Conservation (phyloP, 1,284 basidiomycete genomes). For the Ustilago curta region DNA sequence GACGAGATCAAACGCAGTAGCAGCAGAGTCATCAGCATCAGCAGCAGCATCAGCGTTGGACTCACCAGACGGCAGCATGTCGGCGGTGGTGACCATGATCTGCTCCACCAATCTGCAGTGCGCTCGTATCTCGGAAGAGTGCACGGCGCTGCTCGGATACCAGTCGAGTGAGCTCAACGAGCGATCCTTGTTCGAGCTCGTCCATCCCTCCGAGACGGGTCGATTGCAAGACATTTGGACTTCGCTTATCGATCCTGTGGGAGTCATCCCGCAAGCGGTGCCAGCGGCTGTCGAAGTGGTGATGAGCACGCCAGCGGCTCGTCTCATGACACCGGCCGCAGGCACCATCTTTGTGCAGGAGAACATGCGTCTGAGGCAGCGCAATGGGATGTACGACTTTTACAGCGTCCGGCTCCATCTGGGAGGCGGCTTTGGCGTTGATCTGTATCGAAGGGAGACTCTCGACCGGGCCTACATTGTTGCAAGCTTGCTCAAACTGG, state of each 20-base stretch:
- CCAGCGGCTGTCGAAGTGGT: constrained; percentile 48
- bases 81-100: constrained; percentile 53
- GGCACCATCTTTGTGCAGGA: constrained; percentile 61
- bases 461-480: constrained; percentile 59
- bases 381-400: constrained; percentile 52
- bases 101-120: constrained; percentile 57
- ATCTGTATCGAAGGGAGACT: constrained; percentile 55
- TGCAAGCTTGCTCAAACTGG: constrained; percentile 54
- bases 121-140: constrained; percentile 54
- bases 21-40: not conserved
- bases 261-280: constrained; percentile 41
- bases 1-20: not conserved
- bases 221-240: constrained; percentile 50
- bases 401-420: constrained; percentile 58
- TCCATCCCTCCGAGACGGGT: constrained; percentile 52
- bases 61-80: constrained; percentile 18
- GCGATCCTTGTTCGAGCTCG: constrained; percentile 51
- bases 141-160: constrained; percentile 47
- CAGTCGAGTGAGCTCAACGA: constrained; percentile 47
- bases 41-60: constrained; percentile 9
- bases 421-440: constrained; percentile 57
- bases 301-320: constrained; percentile 35
- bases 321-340: constrained; percentile 51
- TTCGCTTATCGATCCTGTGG: constrained; percentile 53
- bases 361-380: constrained; percentile 51